phyloP scores from a whole-genome alignment of 2,329 filamentous ascomycete genomes.

The Paraphoma sp. region DNA sequence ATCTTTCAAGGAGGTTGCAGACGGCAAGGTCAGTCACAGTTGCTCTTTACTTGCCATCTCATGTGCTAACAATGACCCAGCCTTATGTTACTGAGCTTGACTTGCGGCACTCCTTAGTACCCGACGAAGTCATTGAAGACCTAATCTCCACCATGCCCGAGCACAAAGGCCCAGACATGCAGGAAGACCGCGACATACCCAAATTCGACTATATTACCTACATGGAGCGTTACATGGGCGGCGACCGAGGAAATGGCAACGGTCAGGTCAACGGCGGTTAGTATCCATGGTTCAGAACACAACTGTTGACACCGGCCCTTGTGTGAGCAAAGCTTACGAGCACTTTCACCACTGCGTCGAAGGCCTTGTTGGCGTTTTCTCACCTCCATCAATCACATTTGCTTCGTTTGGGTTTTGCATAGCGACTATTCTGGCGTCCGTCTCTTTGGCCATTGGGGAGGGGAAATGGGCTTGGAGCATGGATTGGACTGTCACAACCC shows the following conservation, averaged over 20 bases:
- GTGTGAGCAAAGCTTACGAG: conserved; percentile 1
- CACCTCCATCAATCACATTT: not conserved
- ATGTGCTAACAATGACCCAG: conserved; percentile 41
- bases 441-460: not conserved
- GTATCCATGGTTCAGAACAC: conserved; percentile 16
- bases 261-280: conserved; percentile 32
- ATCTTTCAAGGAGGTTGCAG: conserved; percentile 94
- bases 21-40: conserved; percentile 73
- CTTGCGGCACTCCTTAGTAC: conserved; percentile 90
- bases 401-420: not conserved
- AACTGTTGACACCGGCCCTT: conserved; percentile 23
- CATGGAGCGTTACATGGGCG: conserved; percentile 75
- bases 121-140: conserved; percentile 96
- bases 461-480: not conserved
- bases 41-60: too few relatives aligned
- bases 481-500: not conserved
- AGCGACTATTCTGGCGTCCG: not conserved
- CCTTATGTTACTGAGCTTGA: conserved; percentile 99
- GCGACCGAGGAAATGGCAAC: conserved; percentile 26
- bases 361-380: not conserved
- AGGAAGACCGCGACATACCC: conserved; percentile 80
- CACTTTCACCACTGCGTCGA: not conserved
- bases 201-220: conserved; percentile 98
- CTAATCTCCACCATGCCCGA: conserved; percentile 84
- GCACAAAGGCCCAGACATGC: conserved; percentile 84